These are phyloP conservation scores for Drechslerella coelobrocha DNA, from an alignment of 2,329 filamentous ascomycete species.

Conservation along the genomic window DNA sequence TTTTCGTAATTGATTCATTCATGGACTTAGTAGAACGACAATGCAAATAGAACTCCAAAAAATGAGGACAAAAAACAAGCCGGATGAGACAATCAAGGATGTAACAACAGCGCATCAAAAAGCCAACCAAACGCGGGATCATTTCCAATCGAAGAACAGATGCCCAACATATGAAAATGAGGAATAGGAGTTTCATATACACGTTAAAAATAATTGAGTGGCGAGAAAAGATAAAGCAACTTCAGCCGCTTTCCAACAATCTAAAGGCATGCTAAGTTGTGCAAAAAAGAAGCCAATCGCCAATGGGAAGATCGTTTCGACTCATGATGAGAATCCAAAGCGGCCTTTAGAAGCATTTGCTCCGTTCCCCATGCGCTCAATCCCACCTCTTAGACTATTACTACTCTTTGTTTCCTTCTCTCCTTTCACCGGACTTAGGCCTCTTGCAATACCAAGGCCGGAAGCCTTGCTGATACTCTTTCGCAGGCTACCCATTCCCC, in stretches of 20 bases:
- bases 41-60: not conserved
- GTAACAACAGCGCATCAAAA: not conserved
- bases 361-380: constrained; percentile 53
- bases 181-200: constrained; percentile 28
- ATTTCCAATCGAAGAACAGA: constrained; percentile 31
- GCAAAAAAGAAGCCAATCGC: constrained; percentile 2
- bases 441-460: constrained; percentile 56
- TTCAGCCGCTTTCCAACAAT: constrained; percentile 8
- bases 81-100: too few species aligned
- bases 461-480: constrained; percentile 54
- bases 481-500: constrained; percentile 58
- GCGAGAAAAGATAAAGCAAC: not conserved
- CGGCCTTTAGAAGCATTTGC: constrained; percentile 34
- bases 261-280: not conserved
- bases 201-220: constrained; percentile 7
- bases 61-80: not conserved
- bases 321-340: constrained; percentile 37
- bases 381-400: constrained; percentile 52
- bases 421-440: constrained; percentile 41
- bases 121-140: not conserved
- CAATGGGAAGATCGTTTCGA: too few species aligned
- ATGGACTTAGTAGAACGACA: not conserved
- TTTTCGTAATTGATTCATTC: not conserved
- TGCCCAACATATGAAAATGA: constrained; percentile 27
- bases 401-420: constrained; percentile 50